A percentile compares a stretch with the other conserved stretches of the same genome.
phyloP scores from a whole-genome alignment of 139 green algal species.

The Closterium sp. region DNA sequence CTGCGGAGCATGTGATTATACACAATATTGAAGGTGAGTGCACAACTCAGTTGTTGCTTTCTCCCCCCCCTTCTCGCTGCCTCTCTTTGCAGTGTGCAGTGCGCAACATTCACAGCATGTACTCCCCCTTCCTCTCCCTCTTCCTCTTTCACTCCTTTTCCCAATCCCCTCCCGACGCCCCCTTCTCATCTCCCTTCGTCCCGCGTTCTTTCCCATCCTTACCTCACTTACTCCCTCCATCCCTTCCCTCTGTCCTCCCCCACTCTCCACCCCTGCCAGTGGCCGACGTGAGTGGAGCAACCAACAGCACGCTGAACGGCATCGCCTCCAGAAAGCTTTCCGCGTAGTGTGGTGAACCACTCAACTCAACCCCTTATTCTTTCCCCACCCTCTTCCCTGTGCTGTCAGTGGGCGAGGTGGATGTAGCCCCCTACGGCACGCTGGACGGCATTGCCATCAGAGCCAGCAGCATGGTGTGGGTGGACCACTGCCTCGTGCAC shows the following conservation, averaged over 20 bases:
- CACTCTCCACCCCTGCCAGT: too few species aligned
- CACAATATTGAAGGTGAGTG: conserved; percentile 16
- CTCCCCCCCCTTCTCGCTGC: neutral
- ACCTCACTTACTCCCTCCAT: neutral
- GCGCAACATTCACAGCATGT: too few species aligned
- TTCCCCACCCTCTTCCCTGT: neutral
- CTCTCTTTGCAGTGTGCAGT: neutral
- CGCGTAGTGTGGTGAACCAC: too few species aligned
- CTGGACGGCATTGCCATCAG: neutral
- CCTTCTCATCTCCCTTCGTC: too few species aligned
- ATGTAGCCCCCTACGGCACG: neutral
- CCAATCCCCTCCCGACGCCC: too few species aligned
- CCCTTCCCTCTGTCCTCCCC: neutral
- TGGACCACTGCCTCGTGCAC: conserved; percentile 19
- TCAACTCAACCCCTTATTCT: neutral
- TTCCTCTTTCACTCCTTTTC: neutral
- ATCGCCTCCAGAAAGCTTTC: too few species aligned
- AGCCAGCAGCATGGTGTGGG: neutral
- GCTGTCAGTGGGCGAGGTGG: neutral
- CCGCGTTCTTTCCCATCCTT: too few species aligned
- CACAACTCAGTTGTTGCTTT: neutral
- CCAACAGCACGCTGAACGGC: too few species aligned
- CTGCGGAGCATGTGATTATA: conserved; percentile 4
- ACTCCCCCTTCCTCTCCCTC: neutral
- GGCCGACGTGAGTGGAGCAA: too few species aligned